Evolutionary conservation across 306 rosid genomes (phyloP).

Genomic region (Potentilla sterilis): DNA sequence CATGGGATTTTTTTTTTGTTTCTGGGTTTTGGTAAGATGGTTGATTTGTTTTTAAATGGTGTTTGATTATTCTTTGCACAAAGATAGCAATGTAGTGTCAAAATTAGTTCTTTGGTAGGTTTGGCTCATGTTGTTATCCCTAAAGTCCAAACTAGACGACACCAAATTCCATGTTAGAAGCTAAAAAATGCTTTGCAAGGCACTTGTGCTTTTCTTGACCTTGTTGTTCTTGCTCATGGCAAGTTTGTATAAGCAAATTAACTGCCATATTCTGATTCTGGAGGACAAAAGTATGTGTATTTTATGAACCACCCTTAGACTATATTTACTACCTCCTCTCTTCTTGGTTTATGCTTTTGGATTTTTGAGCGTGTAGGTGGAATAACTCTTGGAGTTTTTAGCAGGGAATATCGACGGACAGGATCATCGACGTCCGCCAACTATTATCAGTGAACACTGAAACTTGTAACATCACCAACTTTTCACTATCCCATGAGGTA

Average conservation of each 20-base stretch:
- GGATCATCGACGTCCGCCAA: constrained; percentile 73
- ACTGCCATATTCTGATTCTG: background rate
- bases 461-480: constrained; percentile 72
- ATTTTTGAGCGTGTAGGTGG: background rate
- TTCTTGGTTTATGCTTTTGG: background rate
- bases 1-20: background rate
- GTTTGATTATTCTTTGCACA: background rate
- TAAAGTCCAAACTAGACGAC: constrained; percentile 15
- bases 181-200: constrained; percentile 8
- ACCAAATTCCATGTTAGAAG: constrained; percentile 13
- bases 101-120: constrained; percentile 12
- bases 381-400: background rate
- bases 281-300: background rate
- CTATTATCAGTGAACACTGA: constrained; percentile 60
- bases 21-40: background rate
- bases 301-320: too few species aligned
- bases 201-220: constrained; percentile 7
- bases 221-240: background rate
- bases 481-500: constrained; percentile 85
- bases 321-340: background rate
- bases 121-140: constrained; percentile 6
- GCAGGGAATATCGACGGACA: constrained; percentile 99
- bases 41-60: constrained; percentile 17
- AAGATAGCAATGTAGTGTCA: background rate
- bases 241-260: background rate